These are phyloP conservation scores for Gentiana macrophylla DNA, from an alignment of 257 asterid genomes.

Conservation along the genomic window DNA sequence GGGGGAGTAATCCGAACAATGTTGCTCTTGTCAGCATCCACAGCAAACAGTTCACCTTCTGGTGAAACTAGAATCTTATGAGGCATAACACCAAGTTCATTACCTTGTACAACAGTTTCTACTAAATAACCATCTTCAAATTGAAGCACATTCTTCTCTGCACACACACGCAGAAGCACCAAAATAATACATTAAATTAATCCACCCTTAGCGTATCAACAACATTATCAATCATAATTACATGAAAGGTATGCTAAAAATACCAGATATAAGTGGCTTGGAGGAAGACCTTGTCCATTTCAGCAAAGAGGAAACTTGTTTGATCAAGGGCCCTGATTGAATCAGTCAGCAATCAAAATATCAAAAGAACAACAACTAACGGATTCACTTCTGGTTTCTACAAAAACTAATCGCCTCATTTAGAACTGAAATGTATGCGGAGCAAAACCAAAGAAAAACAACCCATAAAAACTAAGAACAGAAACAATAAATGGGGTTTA, in stretches of 20 bases:
- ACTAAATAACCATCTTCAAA: slow-evolving; percentile 92
- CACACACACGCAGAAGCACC: slow-evolving; percentile 11
- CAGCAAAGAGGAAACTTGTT: slow-evolving; percentile 69
- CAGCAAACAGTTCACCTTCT: slow-evolving; percentile 95
- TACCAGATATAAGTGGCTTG: slow-evolving; percentile 75
- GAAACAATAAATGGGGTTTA: neutral
- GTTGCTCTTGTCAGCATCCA: slow-evolving; percentile 81
- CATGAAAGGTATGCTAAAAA: neutral
- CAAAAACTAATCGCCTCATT: neutral
- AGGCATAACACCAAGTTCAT: slow-evolving; percentile 83
- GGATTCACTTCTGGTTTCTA: neutral
- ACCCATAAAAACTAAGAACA: neutral
- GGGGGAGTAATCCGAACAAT: slow-evolving; percentile 85
- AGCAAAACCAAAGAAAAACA: neutral
- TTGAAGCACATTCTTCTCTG: slow-evolving; percentile 75
- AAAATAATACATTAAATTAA: neutral
- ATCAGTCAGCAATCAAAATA: slow-evolving; percentile 1
- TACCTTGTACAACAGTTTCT: slow-evolving; percentile 90
- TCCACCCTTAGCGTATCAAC: neutral
- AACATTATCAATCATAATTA: neutral
- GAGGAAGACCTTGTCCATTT: slow-evolving; percentile 83
- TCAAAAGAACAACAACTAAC: slow-evolving; percentile 7
- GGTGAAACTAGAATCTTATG: slow-evolving; percentile 63
- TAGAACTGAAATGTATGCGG: neutral
- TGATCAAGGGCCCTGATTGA: slow-evolving; percentile 67